phyloP scores from a whole-genome alignment of 2,329 filamentous ascomycete genomes.

The Paradendryphiella salina region DNA sequence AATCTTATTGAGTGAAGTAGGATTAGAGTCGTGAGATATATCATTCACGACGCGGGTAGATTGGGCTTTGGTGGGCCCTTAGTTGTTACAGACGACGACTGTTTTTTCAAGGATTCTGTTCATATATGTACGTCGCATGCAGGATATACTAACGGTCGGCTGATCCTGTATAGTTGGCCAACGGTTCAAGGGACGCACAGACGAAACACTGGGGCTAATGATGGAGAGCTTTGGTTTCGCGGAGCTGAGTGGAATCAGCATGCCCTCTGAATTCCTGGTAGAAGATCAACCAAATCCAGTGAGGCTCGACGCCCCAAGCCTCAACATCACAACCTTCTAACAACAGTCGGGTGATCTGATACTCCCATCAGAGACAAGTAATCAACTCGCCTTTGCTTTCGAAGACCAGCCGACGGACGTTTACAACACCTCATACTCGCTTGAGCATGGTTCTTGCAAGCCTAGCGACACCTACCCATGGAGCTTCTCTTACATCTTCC shows the following conservation, averaged over 20 bases:
- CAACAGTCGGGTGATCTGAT: not conserved
- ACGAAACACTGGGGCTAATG: not conserved
- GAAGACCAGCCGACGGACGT: constrained; percentile 13
- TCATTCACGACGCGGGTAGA: constrained; percentile 25
- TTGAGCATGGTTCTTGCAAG: constrained; percentile 34
- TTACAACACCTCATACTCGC: constrained; percentile 26
- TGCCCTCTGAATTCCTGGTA: not conserved
- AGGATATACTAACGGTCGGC: not conserved
- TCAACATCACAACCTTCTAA: not conserved
- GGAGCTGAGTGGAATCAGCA: not conserved
- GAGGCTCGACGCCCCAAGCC: not conserved
- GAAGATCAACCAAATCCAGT: not conserved
- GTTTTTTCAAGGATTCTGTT: constrained; percentile 15
- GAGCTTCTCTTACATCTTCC: constrained; percentile 44
- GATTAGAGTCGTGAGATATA: constrained; percentile 15
- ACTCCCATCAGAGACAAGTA: not conserved
- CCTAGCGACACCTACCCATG: constrained; percentile 41
- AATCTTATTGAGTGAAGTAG: constrained; percentile 35
- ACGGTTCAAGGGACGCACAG: not conserved
- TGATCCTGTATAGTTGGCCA: not conserved
- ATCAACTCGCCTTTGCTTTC: constrained; percentile 8
- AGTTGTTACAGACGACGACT: constrained; percentile 17
- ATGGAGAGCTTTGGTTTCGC: not conserved
- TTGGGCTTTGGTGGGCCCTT: constrained; percentile 25
- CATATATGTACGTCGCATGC: constrained; percentile 19